Conservation (phyloP, 495 filamentous ascomycete species). For the Penicillium malachiteum region DNA sequence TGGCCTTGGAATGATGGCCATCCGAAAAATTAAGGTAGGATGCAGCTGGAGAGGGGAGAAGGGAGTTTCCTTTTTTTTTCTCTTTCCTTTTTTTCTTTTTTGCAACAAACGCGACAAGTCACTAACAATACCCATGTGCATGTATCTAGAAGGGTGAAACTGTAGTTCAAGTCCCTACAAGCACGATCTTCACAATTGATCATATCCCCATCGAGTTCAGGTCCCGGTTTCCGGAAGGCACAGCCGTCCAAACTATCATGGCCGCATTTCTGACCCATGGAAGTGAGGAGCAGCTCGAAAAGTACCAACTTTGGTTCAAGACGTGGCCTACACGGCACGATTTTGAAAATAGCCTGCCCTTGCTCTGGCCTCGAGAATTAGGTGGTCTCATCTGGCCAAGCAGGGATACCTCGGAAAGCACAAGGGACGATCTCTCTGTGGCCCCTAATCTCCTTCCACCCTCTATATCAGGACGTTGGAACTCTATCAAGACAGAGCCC, state of each 20-base stretch:
- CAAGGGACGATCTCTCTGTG: background rate
- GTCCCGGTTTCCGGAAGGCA: conserved; percentile 47
- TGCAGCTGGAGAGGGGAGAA: background rate
- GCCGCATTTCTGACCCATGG: conserved; percentile 66
- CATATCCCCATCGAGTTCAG: conserved; percentile 51
- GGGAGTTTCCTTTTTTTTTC: no score
- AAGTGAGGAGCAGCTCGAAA: conserved; percentile 27
- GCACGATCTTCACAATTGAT: conserved; percentile 60
- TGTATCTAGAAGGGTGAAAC: conserved; percentile 18
- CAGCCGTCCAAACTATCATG: conserved; percentile 65
- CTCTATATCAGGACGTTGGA: conserved; percentile 41
- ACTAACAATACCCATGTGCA: background rate
- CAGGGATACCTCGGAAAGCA: background rate
- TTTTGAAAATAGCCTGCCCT: conserved; percentile 62
- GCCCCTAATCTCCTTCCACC: conserved; percentile 35
- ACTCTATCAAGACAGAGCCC: conserved; percentile 21
- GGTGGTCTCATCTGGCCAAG: conserved; percentile 27
- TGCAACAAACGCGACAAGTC: background rate
- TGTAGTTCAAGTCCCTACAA: conserved; percentile 53
- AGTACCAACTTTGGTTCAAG: conserved; percentile 59
- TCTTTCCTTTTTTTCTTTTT: no score
- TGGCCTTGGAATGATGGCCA: conserved; percentile 74
- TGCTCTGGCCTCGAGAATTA: conserved; percentile 58
- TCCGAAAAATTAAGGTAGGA: conserved; percentile 59
- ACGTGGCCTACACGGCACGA: conserved; percentile 63